Evolutionary conservation across 306 rosid species (phyloP), one percentile per base, ranked within the genome.

Genomic region (Coriaria nepalensis): DNA sequence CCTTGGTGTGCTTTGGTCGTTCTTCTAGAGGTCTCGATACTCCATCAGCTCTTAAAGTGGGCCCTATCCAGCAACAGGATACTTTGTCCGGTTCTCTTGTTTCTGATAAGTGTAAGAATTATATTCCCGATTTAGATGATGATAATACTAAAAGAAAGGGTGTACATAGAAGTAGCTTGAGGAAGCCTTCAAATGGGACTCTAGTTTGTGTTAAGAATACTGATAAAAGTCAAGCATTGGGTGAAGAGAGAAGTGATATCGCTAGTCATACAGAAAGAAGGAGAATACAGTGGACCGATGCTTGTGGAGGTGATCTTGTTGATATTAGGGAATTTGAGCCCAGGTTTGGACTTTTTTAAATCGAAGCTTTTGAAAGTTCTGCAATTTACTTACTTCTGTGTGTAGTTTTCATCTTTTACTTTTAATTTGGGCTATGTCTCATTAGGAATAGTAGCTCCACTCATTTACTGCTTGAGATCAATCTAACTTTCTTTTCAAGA

Each of bases 241-340:
- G 61, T 38, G 79, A 69, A 48, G 68, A 63, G 40, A 63, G 47
- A 43, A 66, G 57, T 60, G 59, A 63, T 63, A 57, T 53, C 46
- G 64, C 71, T 52, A 73, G 60, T 71, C 75, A 67, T 53, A 48
- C 52, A 6, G 94, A 81, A 53, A 71, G 63, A 63, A 80, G 98
- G 64, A 90, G 69, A 68, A 94, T 85, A 52, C 98, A 77, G 75
- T 90, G 98, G 98, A 90, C 92, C 9, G 98, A 90, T 77, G 53
- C 72, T 68, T 81, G 76, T 47, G 98, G 95, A 40, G 73, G 78
- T 33, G 94, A 90, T 64, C 95, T 90, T 44, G 82, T 68, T 63
- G 79, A 81, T 55, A 74, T 90, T 55, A 75, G 71, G 64, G 95
- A 90, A 69, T 90, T 85, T 72, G 95, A 90, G 66, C 87, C 98